Evolutionary conservation across 805 yeast species (phyloP), one percentile per base, ranked within the genome.

Genomic region (Jamesozyma rosinii): DNA sequence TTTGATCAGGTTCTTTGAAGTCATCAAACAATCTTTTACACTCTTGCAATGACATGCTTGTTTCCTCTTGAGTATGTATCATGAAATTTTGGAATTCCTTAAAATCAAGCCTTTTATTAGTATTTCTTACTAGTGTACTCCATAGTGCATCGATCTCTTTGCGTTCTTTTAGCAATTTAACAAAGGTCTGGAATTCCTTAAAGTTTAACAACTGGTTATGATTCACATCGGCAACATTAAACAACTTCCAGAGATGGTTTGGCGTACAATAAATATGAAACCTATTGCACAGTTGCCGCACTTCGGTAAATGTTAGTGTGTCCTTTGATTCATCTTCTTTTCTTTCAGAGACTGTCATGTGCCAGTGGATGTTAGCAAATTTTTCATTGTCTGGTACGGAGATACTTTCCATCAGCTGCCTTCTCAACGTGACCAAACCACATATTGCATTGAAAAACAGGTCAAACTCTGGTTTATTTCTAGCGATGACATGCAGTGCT

Each of bases 401-500:
- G 13, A 84, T 61, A 35, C 83, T 76, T 44, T 74, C 69, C 74
- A 78, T 76, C 38, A 85, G 59, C 43, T 76, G 83, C 39, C 75
- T 71, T 42, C 89, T 70, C 41, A 77, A 74, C 31, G 66, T 65
- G 1, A 76, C 74, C 13, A 88, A 62, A 32, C 75, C 71, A 36
- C 70, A 69, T 15, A 83, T 59, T 27, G 85, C 77, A 27, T 67
- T 54, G 27, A 80, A 55, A 57, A 86, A 68, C 50, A 72, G 47
- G 52, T 83, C 72, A 41, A 74, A 77, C 34, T 77, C 81, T 21
- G 61, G 61, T 38, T 64, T 65, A 8, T 70, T 65, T 0, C 72
- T 61, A 1, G 95, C 88, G 8, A 89, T 77, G 14, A 88, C 63
- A 63, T 90, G 96, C 42, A 92, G 61, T 0, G 89, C 83, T 53